phyloP scores from a whole-genome alignment of 176 grass and related monocot genomes.

The Zizania latifolia region DNA sequence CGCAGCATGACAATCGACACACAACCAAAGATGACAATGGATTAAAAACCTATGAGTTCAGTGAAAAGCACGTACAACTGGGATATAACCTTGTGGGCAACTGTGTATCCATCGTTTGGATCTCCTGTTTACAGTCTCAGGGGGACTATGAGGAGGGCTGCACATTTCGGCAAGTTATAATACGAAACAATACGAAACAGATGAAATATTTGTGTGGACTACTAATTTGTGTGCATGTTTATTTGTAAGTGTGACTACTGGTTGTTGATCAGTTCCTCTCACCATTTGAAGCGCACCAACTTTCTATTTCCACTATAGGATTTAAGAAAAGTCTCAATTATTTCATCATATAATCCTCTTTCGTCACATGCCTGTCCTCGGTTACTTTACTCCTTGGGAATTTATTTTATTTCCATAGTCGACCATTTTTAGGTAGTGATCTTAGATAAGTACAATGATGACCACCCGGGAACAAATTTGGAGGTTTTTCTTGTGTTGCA shows the following conservation, averaged over 20 bases:
- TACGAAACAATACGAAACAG: too few species aligned
- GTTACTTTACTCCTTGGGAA: neutral
- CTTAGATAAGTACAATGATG: neutral
- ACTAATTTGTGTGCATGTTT: neutral
- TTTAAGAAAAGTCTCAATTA: neutral
- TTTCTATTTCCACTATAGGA: neutral
- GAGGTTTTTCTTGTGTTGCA: neutral
- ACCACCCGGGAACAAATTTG: neutral
- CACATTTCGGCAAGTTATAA: constrained; percentile 97
- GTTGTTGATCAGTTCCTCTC: neutral
- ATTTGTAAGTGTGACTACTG: neutral
- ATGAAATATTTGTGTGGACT: neutral
- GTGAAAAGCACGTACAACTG: too few species aligned
- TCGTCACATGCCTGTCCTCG: neutral
- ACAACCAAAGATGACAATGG: too few species aligned
- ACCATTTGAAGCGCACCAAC: neutral
- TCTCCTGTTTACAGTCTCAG: constrained; percentile 79
- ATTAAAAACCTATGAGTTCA: too few species aligned
- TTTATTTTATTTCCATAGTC: neutral
- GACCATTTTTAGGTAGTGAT: constrained; percentile 9
- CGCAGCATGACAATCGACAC: too few species aligned
- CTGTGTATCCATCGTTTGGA: constrained; percentile 80
- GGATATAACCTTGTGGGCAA: constrained; percentile 98
- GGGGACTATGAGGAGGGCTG: constrained; percentile 67
- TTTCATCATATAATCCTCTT: neutral